These are phyloP conservation scores for Neofusicoccum umdonicola DNA, from an alignment of 2,329 filamentous ascomycete species.

Conservation along the genomic window DNA sequence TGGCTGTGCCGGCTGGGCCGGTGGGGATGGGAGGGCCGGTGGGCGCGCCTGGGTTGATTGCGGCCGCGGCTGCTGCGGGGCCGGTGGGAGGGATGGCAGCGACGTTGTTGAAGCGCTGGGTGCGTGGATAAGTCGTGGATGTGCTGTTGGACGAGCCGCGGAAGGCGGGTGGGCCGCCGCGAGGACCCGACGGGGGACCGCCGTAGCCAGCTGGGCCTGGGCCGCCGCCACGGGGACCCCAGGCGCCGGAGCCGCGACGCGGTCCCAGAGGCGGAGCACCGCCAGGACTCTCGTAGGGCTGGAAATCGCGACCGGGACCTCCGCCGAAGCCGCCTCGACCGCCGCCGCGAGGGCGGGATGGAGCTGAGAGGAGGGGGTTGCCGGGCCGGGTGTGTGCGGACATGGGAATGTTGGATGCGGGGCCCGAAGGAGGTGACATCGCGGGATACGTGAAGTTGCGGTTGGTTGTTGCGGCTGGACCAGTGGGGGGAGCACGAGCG, in stretches of 20 bases:
- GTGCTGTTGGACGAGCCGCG: constrained; percentile 44
- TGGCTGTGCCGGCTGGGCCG: constrained; percentile 12
- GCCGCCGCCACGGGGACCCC: constrained; percentile 33
- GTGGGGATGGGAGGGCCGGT: constrained; percentile 19
- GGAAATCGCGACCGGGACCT: constrained; percentile 22
- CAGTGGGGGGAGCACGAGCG: constrained; percentile 37
- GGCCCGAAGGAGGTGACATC: constrained; percentile 41
- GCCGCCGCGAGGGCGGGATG: constrained; percentile 40
- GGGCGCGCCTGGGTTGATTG: background rate
- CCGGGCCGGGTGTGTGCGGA: constrained; percentile 30
- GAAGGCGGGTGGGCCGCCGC: constrained; percentile 33
- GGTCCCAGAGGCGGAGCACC: constrained; percentile 33
- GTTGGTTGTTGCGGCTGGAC: constrained; percentile 33
- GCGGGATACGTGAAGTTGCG: constrained; percentile 26
- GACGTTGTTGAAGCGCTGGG: constrained; percentile 41
- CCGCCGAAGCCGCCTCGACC: constrained; percentile 39
- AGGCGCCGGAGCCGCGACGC: constrained; percentile 33
- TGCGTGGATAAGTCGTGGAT: constrained; percentile 46
- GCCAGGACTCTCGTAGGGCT: constrained; percentile 28
- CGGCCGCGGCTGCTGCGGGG: constrained; percentile 14
- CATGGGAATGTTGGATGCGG: constrained; percentile 29
- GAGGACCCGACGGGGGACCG: constrained; percentile 35
- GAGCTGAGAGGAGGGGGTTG: constrained; percentile 39
- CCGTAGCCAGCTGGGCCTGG: constrained; percentile 19
- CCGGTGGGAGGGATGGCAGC: constrained; percentile 15